A percentile compares a stretch with the other conserved stretches of the same genome.
Conservation (phyloP, 176 grass and related monocot genomes). For the Eragrostis curvula region DNA sequence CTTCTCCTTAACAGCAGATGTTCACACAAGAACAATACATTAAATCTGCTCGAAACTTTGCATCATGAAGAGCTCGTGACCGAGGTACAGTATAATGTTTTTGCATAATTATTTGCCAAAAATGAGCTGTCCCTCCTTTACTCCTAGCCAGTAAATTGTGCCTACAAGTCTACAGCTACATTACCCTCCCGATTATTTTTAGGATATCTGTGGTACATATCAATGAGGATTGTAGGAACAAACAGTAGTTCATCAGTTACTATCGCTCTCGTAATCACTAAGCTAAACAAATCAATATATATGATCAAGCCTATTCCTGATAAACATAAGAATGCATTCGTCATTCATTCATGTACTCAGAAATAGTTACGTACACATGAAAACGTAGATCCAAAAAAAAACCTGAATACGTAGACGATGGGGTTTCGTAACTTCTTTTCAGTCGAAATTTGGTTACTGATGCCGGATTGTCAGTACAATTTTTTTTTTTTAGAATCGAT, state of each 20-base stretch:
- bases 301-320: not conserved
- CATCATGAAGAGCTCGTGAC: not conserved
- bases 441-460: not conserved
- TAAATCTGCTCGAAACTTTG: not conserved
- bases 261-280: conserved; percentile 6
- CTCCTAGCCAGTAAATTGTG: not conserved
- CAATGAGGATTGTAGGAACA: not conserved
- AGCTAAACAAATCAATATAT: not conserved
- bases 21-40: not conserved
- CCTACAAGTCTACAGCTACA: not conserved
- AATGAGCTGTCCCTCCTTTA: not conserved
- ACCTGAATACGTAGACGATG: too few species aligned
- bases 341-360: not conserved
- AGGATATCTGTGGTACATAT: not conserved
- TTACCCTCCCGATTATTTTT: not conserved
- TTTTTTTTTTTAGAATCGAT: too few species aligned
- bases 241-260: conserved; percentile 20
- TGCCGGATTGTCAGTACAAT: not conserved
- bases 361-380: not conserved
- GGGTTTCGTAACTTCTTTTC: not conserved
- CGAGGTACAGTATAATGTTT: not conserved
- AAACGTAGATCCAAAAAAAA: too few species aligned
- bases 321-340: not conserved
- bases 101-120: not conserved
- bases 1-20: not conserved